Percentiles rank a stretch among this genome's conserved stretches.
phyloP scores from a whole-genome alignment of 805 yeast genomes.

The Jamesozyma gamospora region DNA sequence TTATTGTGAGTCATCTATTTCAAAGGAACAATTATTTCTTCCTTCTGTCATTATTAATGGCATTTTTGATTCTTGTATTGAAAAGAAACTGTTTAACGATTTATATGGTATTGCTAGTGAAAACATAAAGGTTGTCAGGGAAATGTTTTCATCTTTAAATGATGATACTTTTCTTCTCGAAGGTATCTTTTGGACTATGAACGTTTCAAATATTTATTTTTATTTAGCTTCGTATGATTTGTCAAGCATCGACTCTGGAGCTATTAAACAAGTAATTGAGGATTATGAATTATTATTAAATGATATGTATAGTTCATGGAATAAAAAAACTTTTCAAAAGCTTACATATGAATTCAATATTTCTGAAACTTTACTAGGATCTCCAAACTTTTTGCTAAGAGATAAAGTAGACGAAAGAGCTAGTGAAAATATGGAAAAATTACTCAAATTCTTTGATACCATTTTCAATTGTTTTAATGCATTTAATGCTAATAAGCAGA shows the following conservation, averaged over 20 bases:
- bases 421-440: background rate
- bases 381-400: conserved; percentile 1
- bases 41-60: background rate
- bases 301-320: conserved; percentile 5
- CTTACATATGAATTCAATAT: conserved; percentile 4
- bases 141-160: background rate
- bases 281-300: conserved; percentile 1
- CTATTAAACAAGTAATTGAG: background rate
- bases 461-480: conserved; percentile 69
- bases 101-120: background rate
- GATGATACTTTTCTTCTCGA: background rate
- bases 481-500: no score
- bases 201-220: background rate
- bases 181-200: conserved; percentile 3
- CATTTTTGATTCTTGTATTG: background rate
- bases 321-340: conserved; percentile 4
- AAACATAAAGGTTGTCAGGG: background rate
- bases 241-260: background rate
- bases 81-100: background rate
- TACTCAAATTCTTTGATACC: conserved; percentile 74
- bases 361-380: conserved; percentile 7
- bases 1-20: background rate
- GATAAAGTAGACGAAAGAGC: background rate
- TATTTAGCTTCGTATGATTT: background rate
- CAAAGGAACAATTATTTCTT: background rate